phyloP scores from a whole-genome alignment of 2,329 filamentous ascomycete genomes.

The Thielaviopsis populi region DNA sequence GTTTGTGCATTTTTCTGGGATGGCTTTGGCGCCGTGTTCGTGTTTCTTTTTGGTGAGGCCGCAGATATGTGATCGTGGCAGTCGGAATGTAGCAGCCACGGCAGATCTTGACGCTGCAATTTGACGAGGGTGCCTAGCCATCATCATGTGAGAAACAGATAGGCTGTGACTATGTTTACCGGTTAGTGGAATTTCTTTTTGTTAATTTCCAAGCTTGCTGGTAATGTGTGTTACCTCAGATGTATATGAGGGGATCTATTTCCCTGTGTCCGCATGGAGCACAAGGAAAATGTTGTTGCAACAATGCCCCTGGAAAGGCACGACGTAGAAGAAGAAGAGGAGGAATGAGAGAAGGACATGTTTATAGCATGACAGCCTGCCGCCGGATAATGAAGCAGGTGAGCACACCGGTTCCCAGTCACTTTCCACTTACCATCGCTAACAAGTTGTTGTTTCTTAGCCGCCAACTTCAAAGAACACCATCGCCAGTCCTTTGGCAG shows the following conservation, averaged over 20 bases:
- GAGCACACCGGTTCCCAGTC: not conserved
- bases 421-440: not conserved
- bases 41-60: not conserved
- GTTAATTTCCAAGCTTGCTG: not conserved
- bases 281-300: not conserved
- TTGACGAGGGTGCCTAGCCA: not conserved
- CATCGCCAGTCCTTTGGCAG: not conserved
- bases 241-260: not conserved
- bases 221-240: not conserved
- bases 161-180: not conserved
- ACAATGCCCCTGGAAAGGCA: not conserved
- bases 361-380: not conserved
- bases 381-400: not conserved
- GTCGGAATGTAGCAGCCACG: not conserved
- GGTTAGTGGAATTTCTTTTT: not conserved
- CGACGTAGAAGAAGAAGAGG: not conserved
- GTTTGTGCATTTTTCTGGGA: not conserved
- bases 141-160: not conserved
- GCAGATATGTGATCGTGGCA: no score
- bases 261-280: not conserved
- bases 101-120: no score
- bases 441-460: no score
- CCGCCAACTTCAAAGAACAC: no score
- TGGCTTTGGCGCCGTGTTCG: not conserved
- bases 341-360: not conserved